Evolutionary conservation across 2,329 filamentous ascomycete genomes (phyloP).

Genomic region (Penicillium sp.): DNA sequence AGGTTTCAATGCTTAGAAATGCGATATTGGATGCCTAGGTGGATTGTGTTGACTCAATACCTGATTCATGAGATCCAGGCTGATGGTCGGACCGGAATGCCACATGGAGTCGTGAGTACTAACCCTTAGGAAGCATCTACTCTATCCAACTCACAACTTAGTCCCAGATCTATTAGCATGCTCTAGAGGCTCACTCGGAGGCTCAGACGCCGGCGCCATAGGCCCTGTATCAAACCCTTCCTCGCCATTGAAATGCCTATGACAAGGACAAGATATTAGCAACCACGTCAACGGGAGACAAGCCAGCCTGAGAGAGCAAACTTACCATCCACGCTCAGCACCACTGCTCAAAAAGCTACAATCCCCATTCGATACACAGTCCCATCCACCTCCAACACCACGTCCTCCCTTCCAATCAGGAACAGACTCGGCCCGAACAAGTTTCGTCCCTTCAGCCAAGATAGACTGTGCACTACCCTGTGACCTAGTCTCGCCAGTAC

Average conservation of each 20-base stretch:
- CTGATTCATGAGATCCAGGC: not conserved
- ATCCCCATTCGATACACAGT: slow-evolving; percentile 73
- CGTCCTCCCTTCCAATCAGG: slow-evolving; percentile 52
- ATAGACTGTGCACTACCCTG: slow-evolving; percentile 25
- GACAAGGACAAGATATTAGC: slow-evolving; percentile 17
- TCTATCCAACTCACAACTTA: slow-evolving; percentile 21
- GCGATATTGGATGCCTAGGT: not conserved
- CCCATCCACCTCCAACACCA: slow-evolving; percentile 73
- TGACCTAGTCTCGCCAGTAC: slow-evolving; percentile 15
- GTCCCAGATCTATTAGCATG: slow-evolving; percentile 2
- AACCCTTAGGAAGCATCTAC: not conserved
- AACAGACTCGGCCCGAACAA: slow-evolving; percentile 22
- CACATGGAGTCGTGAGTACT: not conserved
- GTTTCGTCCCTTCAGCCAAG: slow-evolving; percentile 30
- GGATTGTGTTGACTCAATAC: not conserved
- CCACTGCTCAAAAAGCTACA: slow-evolving; percentile 76
- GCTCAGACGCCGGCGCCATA: slow-evolving; percentile 25
- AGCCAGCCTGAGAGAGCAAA: slow-evolving; percentile 14
- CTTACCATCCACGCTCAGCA: slow-evolving; percentile 82
- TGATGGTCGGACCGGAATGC: not conserved
- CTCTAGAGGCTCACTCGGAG: not conserved
- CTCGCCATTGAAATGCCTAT: slow-evolving; percentile 46
- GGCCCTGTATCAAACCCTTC: slow-evolving; percentile 43
- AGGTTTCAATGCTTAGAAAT: not conserved
- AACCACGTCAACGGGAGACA: not conserved